A percentile compares a stretch with the other conserved stretches of the same genome.
Conservation (phyloP, 805 yeast genomes). For the Candida ortonii region DNA sequence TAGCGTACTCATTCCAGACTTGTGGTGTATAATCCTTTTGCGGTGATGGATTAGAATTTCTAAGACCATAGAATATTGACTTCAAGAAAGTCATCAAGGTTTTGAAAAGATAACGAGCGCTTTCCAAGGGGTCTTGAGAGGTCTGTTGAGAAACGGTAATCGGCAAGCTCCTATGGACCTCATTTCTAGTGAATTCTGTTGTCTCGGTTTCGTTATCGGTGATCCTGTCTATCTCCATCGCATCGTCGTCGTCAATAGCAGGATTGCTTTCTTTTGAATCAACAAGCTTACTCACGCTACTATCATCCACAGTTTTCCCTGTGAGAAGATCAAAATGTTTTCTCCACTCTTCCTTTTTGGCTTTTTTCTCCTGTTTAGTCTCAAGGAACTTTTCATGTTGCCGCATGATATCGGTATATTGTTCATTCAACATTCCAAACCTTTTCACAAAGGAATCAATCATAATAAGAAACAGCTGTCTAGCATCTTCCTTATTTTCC, state of each 20-base stretch:
- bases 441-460: slow-evolving; percentile 86
- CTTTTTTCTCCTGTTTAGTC: slow-evolving; percentile 41
- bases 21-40: slow-evolving; percentile 48
- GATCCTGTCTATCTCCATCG: slow-evolving; percentile 20
- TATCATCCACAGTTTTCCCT: slow-evolving; percentile 23
- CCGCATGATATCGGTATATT: slow-evolving; percentile 61
- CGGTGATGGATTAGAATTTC: slow-evolving; percentile 85
- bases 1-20: slow-evolving; percentile 82
- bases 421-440: slow-evolving; percentile 70
- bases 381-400: slow-evolving; percentile 55
- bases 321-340: slow-evolving; percentile 38
- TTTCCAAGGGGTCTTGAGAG: slow-evolving; percentile 70
- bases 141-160: slow-evolving; percentile 53
- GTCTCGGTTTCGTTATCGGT: slow-evolving; percentile 4
- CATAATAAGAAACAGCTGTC: slow-evolving; percentile 81
- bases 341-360: slow-evolving; percentile 38
- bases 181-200: slow-evolving; percentile 39
- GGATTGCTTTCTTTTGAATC: slow-evolving; percentile 5
- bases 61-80: slow-evolving; percentile 84
- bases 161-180: slow-evolving; percentile 50
- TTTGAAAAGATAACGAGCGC: slow-evolving; percentile 82
- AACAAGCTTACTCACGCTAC: slow-evolving; percentile 15
- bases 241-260: background rate
- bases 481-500: slow-evolving; percentile 75
- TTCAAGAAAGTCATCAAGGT: slow-evolving; percentile 87